Conservation (phyloP, 176 grass and related monocot species). For the Aegilops sharonensis region DNA sequence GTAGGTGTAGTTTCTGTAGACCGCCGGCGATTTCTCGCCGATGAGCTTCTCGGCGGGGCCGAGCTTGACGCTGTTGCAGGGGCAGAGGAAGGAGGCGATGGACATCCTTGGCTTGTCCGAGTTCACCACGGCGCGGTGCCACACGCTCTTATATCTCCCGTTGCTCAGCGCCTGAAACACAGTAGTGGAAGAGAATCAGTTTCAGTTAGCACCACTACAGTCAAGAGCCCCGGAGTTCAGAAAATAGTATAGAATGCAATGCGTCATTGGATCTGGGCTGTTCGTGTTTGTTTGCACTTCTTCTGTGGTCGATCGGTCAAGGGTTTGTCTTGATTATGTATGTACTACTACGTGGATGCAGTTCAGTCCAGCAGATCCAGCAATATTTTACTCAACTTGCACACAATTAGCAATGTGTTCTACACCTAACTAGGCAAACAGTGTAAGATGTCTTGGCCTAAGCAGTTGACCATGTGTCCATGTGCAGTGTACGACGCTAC, state of each 20-base stretch:
- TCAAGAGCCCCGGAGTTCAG: neutral
- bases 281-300: neutral
- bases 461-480: neutral
- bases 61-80: conserved; percentile 49
- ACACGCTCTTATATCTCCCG: conserved; percentile 67
- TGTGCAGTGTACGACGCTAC: neutral
- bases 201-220: neutral
- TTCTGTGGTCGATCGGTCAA: neutral
- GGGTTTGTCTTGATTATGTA: neutral
- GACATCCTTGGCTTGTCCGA: conserved; percentile 57
- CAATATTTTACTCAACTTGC: neutral
- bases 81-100: conserved; percentile 71
- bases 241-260: neutral
- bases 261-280: neutral
- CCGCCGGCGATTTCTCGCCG: conserved; percentile 23
- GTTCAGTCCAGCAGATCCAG: neutral
- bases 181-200: neutral
- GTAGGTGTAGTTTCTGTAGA: conserved; percentile 69
- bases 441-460: too few relatives aligned
- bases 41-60: conserved; percentile 55
- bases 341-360: neutral
- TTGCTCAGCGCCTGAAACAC: conserved; percentile 58
- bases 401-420: neutral
- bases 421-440: neutral
- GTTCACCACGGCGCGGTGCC: conserved; percentile 69